These are phyloP conservation scores for Silene noctiflora DNA, from an alignment of 179 eudicot species.

Conservation along the genomic window DNA sequence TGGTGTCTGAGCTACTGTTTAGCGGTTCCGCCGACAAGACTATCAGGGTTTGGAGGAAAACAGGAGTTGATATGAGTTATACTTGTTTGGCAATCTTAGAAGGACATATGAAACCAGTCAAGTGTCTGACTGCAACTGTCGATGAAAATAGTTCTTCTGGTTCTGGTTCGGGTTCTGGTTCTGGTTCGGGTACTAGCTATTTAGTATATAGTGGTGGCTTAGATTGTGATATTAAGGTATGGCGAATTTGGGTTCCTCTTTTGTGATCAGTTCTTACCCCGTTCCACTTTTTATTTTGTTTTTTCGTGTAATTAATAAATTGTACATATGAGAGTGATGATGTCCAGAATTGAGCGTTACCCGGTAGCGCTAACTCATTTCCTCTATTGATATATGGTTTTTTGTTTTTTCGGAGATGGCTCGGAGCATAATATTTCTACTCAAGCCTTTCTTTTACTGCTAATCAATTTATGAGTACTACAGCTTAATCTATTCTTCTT, in stretches of 20 bases:
- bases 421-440: slow-evolving; percentile 6
- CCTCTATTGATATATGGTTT: not conserved
- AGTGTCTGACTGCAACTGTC: slow-evolving; percentile 48
- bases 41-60: slow-evolving; percentile 71
- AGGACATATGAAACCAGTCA: slow-evolving; percentile 68
- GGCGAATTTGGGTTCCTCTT: slow-evolving; percentile 50
- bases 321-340: slow-evolving; percentile 24
- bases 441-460: not conserved
- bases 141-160: slow-evolving; percentile 34
- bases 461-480: not conserved
- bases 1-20: slow-evolving; percentile 49
- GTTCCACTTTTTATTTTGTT: not conserved
- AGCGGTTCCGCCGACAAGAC: slow-evolving; percentile 95
- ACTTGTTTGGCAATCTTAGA: slow-evolving; percentile 65
- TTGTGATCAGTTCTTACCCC: slow-evolving; percentile 5
- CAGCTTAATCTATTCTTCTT: not conserved
- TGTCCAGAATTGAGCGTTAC: too few species aligned
- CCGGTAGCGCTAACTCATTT: too few species aligned
- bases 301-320: not conserved
- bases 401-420: slow-evolving; percentile 2
- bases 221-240: slow-evolving; percentile 71
- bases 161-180: slow-evolving; percentile 36
- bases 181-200: slow-evolving; percentile 32
- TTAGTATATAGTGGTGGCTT: slow-evolving; percentile 74
- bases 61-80: slow-evolving; percentile 41